These are phyloP conservation scores for Rubroboletus satanas DNA, from an alignment of 768 basidiomycete genomes.

Conservation along the genomic window DNA sequence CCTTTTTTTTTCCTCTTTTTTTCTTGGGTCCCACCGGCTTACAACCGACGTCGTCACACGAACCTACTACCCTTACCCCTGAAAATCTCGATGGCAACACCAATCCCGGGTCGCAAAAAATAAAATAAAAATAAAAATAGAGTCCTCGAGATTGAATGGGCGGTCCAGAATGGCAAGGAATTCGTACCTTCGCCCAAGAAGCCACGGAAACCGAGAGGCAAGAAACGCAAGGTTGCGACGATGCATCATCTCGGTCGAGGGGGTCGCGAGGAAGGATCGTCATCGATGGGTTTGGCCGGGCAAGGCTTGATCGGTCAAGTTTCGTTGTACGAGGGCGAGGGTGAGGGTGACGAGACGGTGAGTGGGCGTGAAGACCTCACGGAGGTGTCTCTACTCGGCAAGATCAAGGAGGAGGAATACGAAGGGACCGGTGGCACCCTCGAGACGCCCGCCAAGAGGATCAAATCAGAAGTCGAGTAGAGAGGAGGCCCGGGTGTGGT, in stretches of 20 bases:
- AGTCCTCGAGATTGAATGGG: constrained; percentile 81
- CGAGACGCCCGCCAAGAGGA: constrained; percentile 29
- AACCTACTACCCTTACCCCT: no score
- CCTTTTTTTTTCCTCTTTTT: constrained; percentile 28
- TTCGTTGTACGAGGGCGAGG: constrained; percentile 37
- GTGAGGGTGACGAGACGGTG: constrained; percentile 30
- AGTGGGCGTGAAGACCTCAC: constrained; percentile 12
- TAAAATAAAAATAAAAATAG: constrained; percentile 21
- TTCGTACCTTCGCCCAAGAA: constrained; percentile 58
- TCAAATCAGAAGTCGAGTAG: constrained; percentile 20
- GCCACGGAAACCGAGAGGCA: constrained; percentile 32
- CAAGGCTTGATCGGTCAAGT: constrained; percentile 17
- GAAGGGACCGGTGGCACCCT: constrained; percentile 17
- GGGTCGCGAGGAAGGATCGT: constrained; percentile 14
- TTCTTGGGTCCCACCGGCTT: no score
- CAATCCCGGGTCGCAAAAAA: not conserved
- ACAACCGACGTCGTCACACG: no score
- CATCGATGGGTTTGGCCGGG: constrained; percentile 6
- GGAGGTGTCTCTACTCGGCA: constrained; percentile 10
- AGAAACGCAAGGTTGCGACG: constrained; percentile 30
- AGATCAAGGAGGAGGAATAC: constrained; percentile 29
- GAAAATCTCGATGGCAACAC: no score
- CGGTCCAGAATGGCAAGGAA: constrained; percentile 57
- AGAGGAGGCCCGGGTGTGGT: not conserved
- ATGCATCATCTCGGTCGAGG: constrained; percentile 2